Percentiles rank a stretch among this genome's conserved stretches.
Conservation (phyloP, 1,139 yeast species). For the Taphrina wiesneri region DNA sequence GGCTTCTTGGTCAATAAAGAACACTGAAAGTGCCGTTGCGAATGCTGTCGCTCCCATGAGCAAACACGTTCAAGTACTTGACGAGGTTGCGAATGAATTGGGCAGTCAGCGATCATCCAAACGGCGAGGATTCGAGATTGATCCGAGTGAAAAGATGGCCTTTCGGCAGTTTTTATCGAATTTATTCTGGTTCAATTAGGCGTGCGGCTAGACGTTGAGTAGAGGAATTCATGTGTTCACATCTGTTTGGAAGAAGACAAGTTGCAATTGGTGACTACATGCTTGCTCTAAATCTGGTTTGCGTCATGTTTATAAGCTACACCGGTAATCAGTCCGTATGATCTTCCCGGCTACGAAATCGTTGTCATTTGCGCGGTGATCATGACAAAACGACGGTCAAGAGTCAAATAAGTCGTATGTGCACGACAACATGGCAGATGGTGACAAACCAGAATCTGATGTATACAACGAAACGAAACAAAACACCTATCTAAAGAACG, state of each 20-base stretch:
- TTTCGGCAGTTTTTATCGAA: not conserved
- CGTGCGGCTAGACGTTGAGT: too few relatives aligned
- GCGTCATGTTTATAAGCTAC: too few relatives aligned
- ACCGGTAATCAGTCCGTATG: too few relatives aligned
- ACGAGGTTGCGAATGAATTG: not conserved
- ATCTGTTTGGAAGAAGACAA: too few relatives aligned
- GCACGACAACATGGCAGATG: not conserved
- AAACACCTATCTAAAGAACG: not conserved
- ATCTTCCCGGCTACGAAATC: too few relatives aligned
- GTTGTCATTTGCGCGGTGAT: not conserved
- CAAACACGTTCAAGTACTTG: not conserved
- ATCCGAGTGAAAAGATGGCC: not conserved
- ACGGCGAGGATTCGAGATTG: not conserved
- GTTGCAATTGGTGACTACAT: too few relatives aligned
- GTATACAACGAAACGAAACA: not conserved
- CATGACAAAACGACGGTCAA: not conserved
- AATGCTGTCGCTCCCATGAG: not conserved
- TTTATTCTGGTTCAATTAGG: not conserved
- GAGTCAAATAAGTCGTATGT: not conserved
- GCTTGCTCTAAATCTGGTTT: too few relatives aligned
- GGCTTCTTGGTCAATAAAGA: not conserved
- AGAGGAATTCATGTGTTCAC: too few relatives aligned
- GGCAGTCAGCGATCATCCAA: not conserved
- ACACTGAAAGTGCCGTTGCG: not conserved
- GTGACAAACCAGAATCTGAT: not conserved